A percentile compares a stretch with the other conserved stretches of the same genome.
Conservation (phyloP, 1,284 basidiomycete genomes). For the Ganoderma boninense region DNA sequence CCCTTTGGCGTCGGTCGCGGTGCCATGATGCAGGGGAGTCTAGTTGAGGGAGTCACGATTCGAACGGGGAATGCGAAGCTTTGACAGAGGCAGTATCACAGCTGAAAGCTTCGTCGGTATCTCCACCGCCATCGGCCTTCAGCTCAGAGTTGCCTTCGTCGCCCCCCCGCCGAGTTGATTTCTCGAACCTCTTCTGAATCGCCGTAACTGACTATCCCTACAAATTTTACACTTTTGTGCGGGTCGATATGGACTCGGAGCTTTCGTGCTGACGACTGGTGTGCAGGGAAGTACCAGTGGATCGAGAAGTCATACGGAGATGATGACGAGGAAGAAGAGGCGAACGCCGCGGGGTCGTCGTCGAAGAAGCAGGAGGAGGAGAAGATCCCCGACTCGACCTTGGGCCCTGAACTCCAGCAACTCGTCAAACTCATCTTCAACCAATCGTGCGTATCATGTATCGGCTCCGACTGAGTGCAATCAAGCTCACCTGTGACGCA, state of each 20-base stretch:
- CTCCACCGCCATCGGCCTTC: no score
- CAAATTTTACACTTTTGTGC: no score
- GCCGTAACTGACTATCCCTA: no score
- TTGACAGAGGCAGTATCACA: no score
- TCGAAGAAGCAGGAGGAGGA: constrained; percentile 52
- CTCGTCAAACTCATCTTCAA: constrained; percentile 68
- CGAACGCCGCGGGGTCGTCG: constrained; percentile 36
- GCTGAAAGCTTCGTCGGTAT: no score
- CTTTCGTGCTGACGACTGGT: constrained; percentile 2
- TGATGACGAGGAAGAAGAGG: constrained; percentile 48
- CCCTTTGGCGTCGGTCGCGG: no score
- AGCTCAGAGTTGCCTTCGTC: no score
- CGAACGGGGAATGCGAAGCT: no score
- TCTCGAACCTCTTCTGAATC: no score
- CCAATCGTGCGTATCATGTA: constrained; percentile 46
- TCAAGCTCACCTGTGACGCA: constrained; percentile 31
- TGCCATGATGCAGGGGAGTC: no score
- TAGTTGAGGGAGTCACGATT: no score
- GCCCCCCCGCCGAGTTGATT: no score
- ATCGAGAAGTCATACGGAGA: constrained; percentile 64
- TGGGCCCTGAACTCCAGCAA: constrained; percentile 59
- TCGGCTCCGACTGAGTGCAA: background rate
- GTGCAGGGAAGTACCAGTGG: constrained; percentile 67
- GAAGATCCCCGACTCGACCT: constrained; percentile 55
- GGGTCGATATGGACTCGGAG: background rate